These are phyloP conservation scores for Selenicereus undatus DNA, from an alignment of 148 eudicot species.

Conservation along the genomic window DNA sequence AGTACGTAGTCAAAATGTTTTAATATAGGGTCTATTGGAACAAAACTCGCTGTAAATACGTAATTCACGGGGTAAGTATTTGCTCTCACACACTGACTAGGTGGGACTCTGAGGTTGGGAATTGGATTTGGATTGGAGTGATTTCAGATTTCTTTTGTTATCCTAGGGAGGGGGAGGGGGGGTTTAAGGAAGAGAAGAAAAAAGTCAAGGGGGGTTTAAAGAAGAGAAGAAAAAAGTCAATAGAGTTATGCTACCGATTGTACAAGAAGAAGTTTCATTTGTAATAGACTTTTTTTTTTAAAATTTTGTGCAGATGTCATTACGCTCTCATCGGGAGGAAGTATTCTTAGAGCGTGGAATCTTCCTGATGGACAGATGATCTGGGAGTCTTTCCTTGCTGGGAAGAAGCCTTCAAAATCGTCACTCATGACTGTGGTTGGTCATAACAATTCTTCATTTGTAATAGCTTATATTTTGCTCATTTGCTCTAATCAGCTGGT, in stretches of 20 bases:
- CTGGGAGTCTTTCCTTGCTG: slow-evolving; percentile 82
- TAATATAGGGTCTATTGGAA: no score
- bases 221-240: not conserved
- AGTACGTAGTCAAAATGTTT: no score
- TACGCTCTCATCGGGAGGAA: slow-evolving; percentile 80
- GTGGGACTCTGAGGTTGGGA: no score
- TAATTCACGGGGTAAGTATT: no score
- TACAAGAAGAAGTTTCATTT: not conserved
- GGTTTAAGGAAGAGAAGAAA: not conserved
- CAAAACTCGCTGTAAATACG: no score
- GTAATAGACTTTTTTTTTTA: not conserved
- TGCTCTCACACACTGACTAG: no score
- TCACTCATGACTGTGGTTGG: slow-evolving; percentile 70
- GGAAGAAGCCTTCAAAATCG: slow-evolving; percentile 59
- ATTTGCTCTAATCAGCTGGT: not conserved
- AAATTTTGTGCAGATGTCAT: slow-evolving; percentile 60
- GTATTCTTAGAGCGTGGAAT: slow-evolving; percentile 91
- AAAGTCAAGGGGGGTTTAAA: not conserved
- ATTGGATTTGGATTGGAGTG: no score
- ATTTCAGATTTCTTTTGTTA: no score
- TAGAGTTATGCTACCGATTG: slow-evolving; percentile 1
- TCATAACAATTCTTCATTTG: slow-evolving; percentile 10
- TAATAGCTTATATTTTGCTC: not conserved
- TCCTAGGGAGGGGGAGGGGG: no score
- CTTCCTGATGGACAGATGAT: slow-evolving; percentile 99